phyloP scores from a whole-genome alignment of 805 yeast genomes.

The Suhomyces sp. region DNA sequence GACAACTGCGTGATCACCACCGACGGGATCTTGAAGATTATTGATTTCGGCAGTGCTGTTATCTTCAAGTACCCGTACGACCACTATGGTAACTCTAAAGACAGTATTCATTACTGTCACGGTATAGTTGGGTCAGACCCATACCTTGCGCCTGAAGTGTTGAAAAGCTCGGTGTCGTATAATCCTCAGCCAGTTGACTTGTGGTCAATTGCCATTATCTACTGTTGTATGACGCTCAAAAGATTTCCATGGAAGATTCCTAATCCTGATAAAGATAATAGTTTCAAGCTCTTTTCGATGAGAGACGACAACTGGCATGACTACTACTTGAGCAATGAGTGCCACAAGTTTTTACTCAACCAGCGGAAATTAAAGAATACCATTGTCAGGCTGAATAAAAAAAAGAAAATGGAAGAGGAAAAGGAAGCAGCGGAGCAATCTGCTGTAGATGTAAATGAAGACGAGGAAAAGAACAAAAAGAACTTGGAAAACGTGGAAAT shows the following conservation, averaged over 20 bases:
- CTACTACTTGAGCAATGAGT: constrained; percentile 65
- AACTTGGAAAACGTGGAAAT: constrained; percentile 23
- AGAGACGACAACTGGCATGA: constrained; percentile 76
- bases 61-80: constrained; percentile 71
- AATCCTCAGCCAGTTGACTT: constrained; percentile 79
- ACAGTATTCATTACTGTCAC: constrained; percentile 35
- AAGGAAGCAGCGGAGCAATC: constrained; percentile 4
- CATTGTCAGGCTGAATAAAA: constrained; percentile 41
- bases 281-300: constrained; percentile 62
- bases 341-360: constrained; percentile 61
- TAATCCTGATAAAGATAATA: constrained; percentile 54
- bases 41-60: constrained; percentile 83
- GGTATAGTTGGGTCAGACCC: constrained; percentile 88
- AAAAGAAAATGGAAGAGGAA: constrained; percentile 26
- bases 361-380: constrained; percentile 56
- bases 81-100: constrained; percentile 32
- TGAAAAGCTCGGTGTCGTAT: constrained; percentile 49
- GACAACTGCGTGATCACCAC: constrained; percentile 79
- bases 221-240: constrained; percentile 82
- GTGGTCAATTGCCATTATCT: constrained; percentile 83
- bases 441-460: constrained; percentile 2
- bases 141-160: constrained; percentile 80
- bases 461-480: constrained; percentile 16
- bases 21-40: constrained; percentile 71
- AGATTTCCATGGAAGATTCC: constrained; percentile 90